Evolutionary conservation across 78 protist species (phyloP), one percentile per base, ranked within the genome.

Genomic region (Chrysochromulina parva): DNA sequence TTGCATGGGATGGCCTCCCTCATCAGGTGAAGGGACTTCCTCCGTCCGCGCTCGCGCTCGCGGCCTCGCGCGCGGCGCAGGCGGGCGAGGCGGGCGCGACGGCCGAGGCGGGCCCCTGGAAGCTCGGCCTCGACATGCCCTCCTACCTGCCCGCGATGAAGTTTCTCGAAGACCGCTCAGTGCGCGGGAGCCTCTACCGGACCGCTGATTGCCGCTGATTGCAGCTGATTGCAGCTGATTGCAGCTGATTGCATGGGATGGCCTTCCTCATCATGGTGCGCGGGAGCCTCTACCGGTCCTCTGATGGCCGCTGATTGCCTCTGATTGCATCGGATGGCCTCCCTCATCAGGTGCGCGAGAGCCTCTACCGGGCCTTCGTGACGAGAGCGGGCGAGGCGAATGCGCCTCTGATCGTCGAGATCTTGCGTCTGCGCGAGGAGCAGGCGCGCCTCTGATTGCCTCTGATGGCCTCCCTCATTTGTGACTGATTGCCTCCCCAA

Each of bases 91-190:
- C 0, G 78, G 28, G 20, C 58, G 58, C 69, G 57, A 48, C 54
- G 1, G 89, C 89, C 60, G 59, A 58, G 76, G 0, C 26, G 6
- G 90, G 90, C 38, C 90, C 90, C 17, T 87, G 90, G 90, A 7
- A 1, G n/a, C 76, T 87, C 65, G 65, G 62, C 52, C 74, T 87
- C 65, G 90, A 87, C 80, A n/a, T 20, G 28, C 90, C 90, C 13
- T 48, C 57, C n/a, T 87, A 87, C 90, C 6, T 87, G 38, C 57
- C 90, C 3, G 24, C 65, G 22, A 59, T 66, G 90, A 47, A 87
- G 90, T 9, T 3, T 80, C 19, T 28, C 58, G 3, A 4, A 11
- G 57, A 85, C 20, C n/a, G 19, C 20, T 6, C 10, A 19, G 74
- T 67, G 74, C 74, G 6, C 62, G 62, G 22, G 22, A 58, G n/a